Conservation (phyloP, 2,329 filamentous ascomycete species). For the Magnaporthiopsis rhizophila region DNA sequence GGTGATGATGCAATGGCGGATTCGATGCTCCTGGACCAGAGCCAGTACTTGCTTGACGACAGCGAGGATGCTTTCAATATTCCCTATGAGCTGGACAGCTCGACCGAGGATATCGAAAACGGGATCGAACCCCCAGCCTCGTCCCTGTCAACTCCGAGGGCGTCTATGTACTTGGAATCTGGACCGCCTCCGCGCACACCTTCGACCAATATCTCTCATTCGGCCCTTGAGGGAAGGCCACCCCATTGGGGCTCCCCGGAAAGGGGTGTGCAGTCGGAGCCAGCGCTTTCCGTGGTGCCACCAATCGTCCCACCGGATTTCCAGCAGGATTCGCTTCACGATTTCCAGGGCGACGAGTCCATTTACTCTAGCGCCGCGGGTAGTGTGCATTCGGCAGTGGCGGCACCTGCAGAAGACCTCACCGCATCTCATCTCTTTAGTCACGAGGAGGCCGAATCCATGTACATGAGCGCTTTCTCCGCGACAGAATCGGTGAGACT, state of each 20-base stretch:
- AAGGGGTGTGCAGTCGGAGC: constrained; percentile 28
- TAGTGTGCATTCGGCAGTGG: neutral
- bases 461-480: constrained; percentile 74
- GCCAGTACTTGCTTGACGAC: constrained; percentile 31
- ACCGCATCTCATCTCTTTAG: constrained; percentile 63
- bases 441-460: constrained; percentile 74
- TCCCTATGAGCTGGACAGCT: constrained; percentile 41
- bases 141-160: constrained; percentile 42
- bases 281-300: constrained; percentile 18
- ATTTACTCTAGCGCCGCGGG: constrained; percentile 1
- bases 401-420: constrained; percentile 37
- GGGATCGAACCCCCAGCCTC: constrained; percentile 24
- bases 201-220: constrained; percentile 18
- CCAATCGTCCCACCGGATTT: neutral
- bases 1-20: constrained; percentile 21
- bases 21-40: constrained; percentile 25
- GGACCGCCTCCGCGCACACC: constrained; percentile 11
- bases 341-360: neutral
- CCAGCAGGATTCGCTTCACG: neutral
- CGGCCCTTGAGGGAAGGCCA: constrained; percentile 21
- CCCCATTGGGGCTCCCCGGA: constrained; percentile 24
- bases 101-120: constrained; percentile 27
- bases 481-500: constrained; percentile 27
- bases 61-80: constrained; percentile 50
- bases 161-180: constrained; percentile 36